A percentile compares a stretch with the other conserved stretches of the same genome.
These are phyloP conservation scores for Epichloe elymi DNA, from an alignment of 2,329 filamentous ascomycete genomes.

Conservation along the genomic window DNA sequence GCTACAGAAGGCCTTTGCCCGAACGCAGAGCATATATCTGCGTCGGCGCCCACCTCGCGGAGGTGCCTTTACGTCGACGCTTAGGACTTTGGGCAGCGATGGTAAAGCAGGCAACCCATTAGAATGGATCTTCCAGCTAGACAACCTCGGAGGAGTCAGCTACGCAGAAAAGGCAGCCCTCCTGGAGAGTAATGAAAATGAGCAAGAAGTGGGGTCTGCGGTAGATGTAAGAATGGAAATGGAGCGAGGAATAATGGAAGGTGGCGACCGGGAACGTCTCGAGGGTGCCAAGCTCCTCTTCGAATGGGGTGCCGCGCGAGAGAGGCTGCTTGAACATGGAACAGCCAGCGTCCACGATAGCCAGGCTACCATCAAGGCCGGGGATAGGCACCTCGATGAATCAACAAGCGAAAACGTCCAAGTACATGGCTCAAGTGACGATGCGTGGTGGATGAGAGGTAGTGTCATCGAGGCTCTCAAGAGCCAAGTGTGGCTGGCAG, in stretches of 20 bases:
- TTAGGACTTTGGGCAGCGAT: slow-evolving; percentile 52
- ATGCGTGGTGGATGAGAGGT: slow-evolving; percentile 42
- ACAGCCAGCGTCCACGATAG: slow-evolving; percentile 17
- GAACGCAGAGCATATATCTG: slow-evolving; percentile 62
- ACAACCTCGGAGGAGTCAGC: slow-evolving; percentile 39
- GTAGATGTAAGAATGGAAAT: slow-evolving; percentile 65
- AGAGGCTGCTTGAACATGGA: slow-evolving; percentile 15
- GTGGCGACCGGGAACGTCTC: slow-evolving; percentile 27
- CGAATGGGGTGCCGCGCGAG: slow-evolving; percentile 40
- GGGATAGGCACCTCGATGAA: slow-evolving; percentile 12
- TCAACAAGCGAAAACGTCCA: slow-evolving; percentile 11
- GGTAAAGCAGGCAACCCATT: slow-evolving; percentile 34
- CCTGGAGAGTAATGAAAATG: slow-evolving; percentile 37
- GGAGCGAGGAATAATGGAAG: slow-evolving; percentile 31
- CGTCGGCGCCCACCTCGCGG: slow-evolving; percentile 56
- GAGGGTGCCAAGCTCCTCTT: slow-evolving; percentile 40
- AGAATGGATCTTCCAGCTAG: slow-evolving; percentile 61
- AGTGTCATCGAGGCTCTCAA: slow-evolving; percentile 42
- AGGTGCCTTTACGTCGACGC: slow-evolving; percentile 57
- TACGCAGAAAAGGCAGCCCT: slow-evolving; percentile 55
- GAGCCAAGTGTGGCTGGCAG: slow-evolving; percentile 39
- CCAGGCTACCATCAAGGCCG: slow-evolving; percentile 20
- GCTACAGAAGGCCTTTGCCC: slow-evolving; percentile 47
- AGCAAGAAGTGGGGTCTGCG: slow-evolving; percentile 32
- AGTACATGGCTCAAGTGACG: slow-evolving; percentile 12